phyloP scores from a whole-genome alignment of 306 rosid species.

The Trifolium fragiferum region DNA sequence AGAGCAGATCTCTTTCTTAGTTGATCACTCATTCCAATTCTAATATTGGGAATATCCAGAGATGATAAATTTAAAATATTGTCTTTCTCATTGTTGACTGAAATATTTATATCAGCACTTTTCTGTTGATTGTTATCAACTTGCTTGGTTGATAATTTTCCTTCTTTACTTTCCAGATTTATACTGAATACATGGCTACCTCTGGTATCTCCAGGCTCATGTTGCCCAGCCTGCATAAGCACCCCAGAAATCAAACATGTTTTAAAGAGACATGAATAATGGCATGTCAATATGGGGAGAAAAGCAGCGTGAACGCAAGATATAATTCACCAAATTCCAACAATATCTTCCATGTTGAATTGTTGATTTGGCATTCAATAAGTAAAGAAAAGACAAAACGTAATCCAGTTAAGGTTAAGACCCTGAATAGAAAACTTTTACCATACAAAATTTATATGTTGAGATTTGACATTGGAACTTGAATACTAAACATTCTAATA shows the following conservation, averaged over 20 bases:
- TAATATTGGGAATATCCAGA: conserved; percentile 53
- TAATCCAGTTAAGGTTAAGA: conserved; percentile 21
- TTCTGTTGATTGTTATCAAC: conserved; percentile 52
- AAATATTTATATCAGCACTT: conserved; percentile 49
- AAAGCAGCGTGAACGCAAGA: conserved; percentile 2
- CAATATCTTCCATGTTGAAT: conserved; percentile 14
- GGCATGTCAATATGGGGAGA: conserved; percentile 6
- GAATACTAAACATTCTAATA: background rate
- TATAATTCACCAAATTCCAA: conserved; percentile 12
- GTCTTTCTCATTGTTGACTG: conserved; percentile 53
- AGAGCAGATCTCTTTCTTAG: conserved; percentile 54
- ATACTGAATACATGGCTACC: conserved; percentile 48
- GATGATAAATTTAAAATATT: conserved; percentile 48
- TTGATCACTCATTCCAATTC: conserved; percentile 49
- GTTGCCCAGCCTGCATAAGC: conserved; percentile 66
- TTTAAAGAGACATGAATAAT: conserved; percentile 22
- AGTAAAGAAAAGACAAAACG: conserved; percentile 4
- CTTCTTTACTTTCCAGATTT: conserved; percentile 55
- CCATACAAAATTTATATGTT: conserved; percentile 28
- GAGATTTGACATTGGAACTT: conserved; percentile 23
- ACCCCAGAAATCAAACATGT: conserved; percentile 33
- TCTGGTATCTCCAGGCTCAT: conserved; percentile 54
- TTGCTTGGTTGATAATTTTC: conserved; percentile 51
- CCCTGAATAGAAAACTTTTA: conserved; percentile 14
- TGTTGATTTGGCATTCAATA: conserved; percentile 33